Evolutionary conservation across 148 eudicot genomes (phyloP).

Genomic region (Limonium bicolor): DNA sequence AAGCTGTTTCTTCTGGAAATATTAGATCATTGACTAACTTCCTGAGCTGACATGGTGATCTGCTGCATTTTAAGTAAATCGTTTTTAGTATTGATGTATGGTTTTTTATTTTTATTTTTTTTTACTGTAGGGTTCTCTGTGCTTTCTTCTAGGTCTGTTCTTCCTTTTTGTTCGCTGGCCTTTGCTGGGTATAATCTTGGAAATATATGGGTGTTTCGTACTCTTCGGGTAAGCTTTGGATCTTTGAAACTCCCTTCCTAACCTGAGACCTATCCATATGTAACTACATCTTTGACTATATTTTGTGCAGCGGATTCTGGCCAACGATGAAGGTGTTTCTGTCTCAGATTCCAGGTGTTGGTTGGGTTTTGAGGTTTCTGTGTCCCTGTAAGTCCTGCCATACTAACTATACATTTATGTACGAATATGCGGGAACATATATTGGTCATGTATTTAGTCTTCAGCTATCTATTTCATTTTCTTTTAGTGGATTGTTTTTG

Average conservation of each 20-base stretch:
- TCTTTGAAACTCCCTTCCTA: not conserved
- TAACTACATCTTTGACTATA: not conserved
- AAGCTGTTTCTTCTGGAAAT: too few species aligned
- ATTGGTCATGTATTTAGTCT: too few species aligned
- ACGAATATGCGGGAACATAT: too few species aligned
- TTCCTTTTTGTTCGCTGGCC: constrained; percentile 55
- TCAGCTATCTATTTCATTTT: too few species aligned
- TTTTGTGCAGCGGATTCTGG: constrained; percentile 36
- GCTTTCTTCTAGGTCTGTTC: constrained; percentile 39
- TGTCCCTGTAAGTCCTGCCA: constrained; percentile 19
- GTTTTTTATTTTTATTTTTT: not conserved
- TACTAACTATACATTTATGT: too few species aligned
- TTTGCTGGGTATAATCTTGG: constrained; percentile 35
- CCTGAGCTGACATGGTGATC: too few species aligned
- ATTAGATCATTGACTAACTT: too few species aligned
- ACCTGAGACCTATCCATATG: not conserved
- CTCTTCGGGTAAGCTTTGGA: constrained; percentile 31
- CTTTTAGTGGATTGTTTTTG: too few species aligned
- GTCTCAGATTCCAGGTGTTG: constrained; percentile 46
- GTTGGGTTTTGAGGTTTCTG: constrained; percentile 34
- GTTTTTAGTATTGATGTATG: too few species aligned
- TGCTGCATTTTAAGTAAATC: too few species aligned
- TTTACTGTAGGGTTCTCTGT: constrained; percentile 27
- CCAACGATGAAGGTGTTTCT: constrained; percentile 36
- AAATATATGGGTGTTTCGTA: constrained; percentile 26